phyloP scores from a whole-genome alignment of 2,329 filamentous ascomycete species.

The Fusarium praegraminearum region DNA sequence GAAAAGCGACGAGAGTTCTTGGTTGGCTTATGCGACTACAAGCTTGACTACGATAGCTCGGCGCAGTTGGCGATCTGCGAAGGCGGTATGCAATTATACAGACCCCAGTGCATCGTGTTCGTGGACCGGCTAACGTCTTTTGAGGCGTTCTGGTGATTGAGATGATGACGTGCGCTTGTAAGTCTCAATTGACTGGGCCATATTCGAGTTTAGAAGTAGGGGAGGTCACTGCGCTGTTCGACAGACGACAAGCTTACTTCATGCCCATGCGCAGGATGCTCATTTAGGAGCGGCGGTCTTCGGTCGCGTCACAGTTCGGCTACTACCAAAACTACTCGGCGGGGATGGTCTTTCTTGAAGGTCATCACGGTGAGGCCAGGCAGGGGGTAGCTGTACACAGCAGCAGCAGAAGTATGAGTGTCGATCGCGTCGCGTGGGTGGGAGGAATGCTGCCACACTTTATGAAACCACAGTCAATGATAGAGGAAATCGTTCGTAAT shows the following conservation, averaged over 20 bases:
- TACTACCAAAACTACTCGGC: neutral
- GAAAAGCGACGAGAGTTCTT: neutral
- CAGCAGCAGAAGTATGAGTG: rapidly evolving
- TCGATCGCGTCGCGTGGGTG: neutral
- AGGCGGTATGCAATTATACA: neutral
- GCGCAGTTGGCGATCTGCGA: neutral
- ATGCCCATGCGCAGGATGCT: neutral
- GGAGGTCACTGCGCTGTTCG: neutral
- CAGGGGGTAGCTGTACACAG: no score
- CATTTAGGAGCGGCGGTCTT: neutral
- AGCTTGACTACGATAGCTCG: rapidly evolving
- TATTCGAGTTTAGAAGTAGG: neutral
- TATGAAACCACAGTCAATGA: neutral
- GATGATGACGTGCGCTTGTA: neutral
- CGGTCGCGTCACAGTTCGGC: neutral
- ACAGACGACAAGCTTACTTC: neutral
- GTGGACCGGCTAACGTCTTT: neutral
- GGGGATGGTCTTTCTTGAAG: neutral
- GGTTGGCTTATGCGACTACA: neutral
- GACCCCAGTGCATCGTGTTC: neutral
- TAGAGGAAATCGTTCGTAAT: neutral
- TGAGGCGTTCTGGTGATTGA: neutral
- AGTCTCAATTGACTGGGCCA: neutral
- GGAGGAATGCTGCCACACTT: neutral
- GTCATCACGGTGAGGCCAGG: neutral